phyloP scores from a whole-genome alignment of 352 stramenopile species.

The Lagenidium sp. region DNA sequence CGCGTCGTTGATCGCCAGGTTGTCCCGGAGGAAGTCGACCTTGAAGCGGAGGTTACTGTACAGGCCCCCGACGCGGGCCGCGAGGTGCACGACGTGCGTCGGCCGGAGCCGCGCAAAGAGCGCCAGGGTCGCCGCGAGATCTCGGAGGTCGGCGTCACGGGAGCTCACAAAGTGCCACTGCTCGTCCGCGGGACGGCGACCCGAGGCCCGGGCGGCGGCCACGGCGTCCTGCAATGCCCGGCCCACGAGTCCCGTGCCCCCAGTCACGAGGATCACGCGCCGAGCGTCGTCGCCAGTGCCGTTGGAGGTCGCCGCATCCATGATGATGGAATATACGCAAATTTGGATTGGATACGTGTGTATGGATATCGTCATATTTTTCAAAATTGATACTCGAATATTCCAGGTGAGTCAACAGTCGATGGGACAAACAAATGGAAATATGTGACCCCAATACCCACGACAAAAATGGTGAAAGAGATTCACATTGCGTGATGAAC shows the following conservation, averaged over 20 bases:
- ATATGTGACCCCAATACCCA: no score
- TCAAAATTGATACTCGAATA: no score
- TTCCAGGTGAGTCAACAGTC: no score
- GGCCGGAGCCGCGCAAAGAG: conserved; percentile 93
- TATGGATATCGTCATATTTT: no score
- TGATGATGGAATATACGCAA: not conserved
- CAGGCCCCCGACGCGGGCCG: conserved; percentile 90
- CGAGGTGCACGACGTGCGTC: conserved; percentile 97
- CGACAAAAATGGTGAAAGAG: no score
- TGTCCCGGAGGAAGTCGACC: conserved; percentile 98
- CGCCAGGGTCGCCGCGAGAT: conserved; percentile 60
- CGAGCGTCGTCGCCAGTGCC: not conserved
- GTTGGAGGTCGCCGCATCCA: not conserved
- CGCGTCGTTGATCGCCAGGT: conserved; percentile 99
- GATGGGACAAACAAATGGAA: no score
- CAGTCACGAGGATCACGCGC: conserved; percentile 90
- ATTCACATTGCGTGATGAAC: no score
- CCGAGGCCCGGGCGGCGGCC: not conserved
- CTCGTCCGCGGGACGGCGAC: conserved; percentile 1
- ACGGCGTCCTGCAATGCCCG: conserved; percentile 63
- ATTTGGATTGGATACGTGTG: no score
- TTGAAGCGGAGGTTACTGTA: conserved; percentile 82
- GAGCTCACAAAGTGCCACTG: conserved; percentile 91
- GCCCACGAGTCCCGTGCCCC: conserved; percentile 93
- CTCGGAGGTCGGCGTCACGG: conserved; percentile 93